Percentiles rank a stretch among this genome's conserved stretches.
Conservation (phyloP, 148 eudicot species). For the Silene latifolia region DNA sequence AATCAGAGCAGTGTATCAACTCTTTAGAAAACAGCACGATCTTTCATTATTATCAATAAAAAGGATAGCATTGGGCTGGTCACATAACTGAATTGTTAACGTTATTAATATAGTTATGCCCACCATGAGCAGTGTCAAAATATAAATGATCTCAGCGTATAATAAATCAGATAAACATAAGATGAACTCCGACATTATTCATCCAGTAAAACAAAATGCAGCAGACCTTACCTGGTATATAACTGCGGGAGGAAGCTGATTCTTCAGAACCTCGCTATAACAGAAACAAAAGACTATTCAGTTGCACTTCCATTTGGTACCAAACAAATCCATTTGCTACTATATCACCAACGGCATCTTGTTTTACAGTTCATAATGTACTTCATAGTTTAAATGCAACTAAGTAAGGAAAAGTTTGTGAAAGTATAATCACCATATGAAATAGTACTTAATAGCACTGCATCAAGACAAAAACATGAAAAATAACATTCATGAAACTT, state of each 20-base stretch:
- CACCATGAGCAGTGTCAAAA: neutral
- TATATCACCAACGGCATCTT: neutral
- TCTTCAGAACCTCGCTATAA: slow-evolving; percentile 67
- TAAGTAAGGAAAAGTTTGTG: too few relatives aligned
- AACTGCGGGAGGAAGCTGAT: slow-evolving; percentile 60
- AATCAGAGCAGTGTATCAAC: slow-evolving; percentile 2
- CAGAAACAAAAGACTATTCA: slow-evolving; percentile 7
- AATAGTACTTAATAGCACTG: too few relatives aligned
- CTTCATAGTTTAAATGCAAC: too few relatives aligned
- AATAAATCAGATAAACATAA: neutral
- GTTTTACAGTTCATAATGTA: neutral
- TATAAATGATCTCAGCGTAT: neutral
- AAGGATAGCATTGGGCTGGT: neutral
- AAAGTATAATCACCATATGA: too few relatives aligned
- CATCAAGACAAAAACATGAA: too few relatives aligned
- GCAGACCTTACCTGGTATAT: slow-evolving; percentile 62
- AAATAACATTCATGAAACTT: too few relatives aligned
- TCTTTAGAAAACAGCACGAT: neutral
- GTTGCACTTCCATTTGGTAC: neutral
- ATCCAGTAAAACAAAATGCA: neutral
- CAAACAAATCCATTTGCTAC: neutral
- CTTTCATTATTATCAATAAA: neutral
- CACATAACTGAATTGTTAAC: too few relatives aligned
- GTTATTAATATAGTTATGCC: too few relatives aligned
- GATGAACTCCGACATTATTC: neutral